Evolutionary conservation across 371 early-diverging fungal species (phyloP), one percentile per base, ranked within the genome.

Genomic region (Smittium mucronatum): DNA sequence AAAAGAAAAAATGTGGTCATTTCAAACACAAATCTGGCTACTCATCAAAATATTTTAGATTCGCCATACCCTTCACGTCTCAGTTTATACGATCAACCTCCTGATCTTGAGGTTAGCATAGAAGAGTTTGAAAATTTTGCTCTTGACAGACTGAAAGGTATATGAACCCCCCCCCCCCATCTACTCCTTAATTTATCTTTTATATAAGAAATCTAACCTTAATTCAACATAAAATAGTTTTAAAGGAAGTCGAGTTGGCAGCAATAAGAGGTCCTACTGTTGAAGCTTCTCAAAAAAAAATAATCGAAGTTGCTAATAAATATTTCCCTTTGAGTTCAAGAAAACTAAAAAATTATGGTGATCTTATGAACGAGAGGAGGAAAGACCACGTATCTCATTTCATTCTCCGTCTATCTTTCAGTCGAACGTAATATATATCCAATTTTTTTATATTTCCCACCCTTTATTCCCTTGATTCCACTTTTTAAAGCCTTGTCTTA

Each of bases 351-450:
- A 5, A 75, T 67, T 35, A 5, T n/a, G 31, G 47, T 26, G 30
- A 74, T 28, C 69, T 88, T 11, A 77, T 83, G 65, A 81, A 82
- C 30, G 88, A 97, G 74, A 86, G 98, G 58, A 80, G 88, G 57
- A 93, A 93, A 78, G 98, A 98, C 84, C 89, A 93, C 65, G 80
- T 94, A 63, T 89, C 90, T 66, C 98, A 98, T 74, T 97, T 89
- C 79, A 91, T 98, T 31, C 79, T 98, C 32, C 85, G 94, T 34
- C 82, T 98, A 68, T 96, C 97, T 0, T 97, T 91, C 72, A 91
- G 94, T 78, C 78, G 92, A 73, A 92, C 88, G 65, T 65, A 65
- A 81, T 87, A n/a, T n/a, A n/a, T n/a, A n/a, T n/a, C n/a, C n/a
- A n/a, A n/a, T n/a, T n/a, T n/a, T n/a, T n/a, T n/a, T n/a, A n/a